Conservation (phyloP, 306 rosid species). For the Cicer judaicum region DNA sequence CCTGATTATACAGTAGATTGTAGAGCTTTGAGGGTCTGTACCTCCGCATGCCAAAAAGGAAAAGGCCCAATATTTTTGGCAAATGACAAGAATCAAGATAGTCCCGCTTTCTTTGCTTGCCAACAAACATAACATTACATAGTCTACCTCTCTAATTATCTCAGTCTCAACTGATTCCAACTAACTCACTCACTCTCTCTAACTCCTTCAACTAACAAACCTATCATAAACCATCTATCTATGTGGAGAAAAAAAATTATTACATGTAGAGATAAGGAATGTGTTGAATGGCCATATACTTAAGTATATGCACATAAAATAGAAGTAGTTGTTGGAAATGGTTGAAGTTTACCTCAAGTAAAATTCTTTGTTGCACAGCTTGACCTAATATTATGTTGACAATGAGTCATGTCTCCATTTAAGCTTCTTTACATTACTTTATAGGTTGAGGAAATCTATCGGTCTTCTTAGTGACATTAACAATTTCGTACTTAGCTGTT, state of each 20-base stretch:
- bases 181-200: not conserved
- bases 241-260: constrained; percentile 15
- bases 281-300: constrained; percentile 24
- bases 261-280: constrained; percentile 19
- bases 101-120: not conserved
- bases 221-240: constrained; percentile 18
- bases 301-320: constrained; percentile 1
- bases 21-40: constrained; percentile 5
- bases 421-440: constrained; percentile 16
- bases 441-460: constrained; percentile 20
- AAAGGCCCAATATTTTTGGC: not conserved
- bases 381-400: constrained; percentile 10
- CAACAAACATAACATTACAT: not conserved
- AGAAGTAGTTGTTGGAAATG: constrained; percentile 31
- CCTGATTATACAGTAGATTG: not conserved
- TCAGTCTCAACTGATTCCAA: not conserved
- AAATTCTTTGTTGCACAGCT: constrained; percentile 2
- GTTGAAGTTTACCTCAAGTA: constrained; percentile 27
- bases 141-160: constrained; percentile 2
- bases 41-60: not conserved
- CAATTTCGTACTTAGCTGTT: constrained; percentile 15
- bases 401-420: constrained; percentile 11
- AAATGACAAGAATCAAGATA: constrained; percentile 12
- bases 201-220: not conserved
- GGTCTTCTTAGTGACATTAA: constrained; percentile 15